Conservation (phyloP, 2,329 filamentous ascomycete genomes). For the Colletotrichum cordylinicola region DNA sequence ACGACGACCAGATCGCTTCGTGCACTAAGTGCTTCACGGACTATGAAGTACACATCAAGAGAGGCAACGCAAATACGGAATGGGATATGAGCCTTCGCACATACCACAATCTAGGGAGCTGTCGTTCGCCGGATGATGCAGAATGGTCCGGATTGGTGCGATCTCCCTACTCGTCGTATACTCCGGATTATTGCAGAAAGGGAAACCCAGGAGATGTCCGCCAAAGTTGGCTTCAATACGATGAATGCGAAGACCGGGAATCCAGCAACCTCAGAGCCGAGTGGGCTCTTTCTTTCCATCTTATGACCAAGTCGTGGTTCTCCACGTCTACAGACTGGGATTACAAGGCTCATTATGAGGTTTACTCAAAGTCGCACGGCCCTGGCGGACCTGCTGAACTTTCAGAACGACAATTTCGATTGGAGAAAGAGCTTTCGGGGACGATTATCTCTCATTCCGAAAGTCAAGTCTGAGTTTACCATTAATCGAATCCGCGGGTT, state of each 20-base stretch:
- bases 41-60: neutral
- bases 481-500: accelerated
- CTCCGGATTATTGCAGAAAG: neutral
- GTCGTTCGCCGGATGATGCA: neutral
- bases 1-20: neutral
- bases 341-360: neutral
- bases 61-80: neutral
- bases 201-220: neutral
- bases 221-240: neutral
- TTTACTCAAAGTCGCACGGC: neutral
- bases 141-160: neutral
- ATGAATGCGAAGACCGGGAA: neutral
- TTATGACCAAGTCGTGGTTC: neutral
- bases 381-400: neutral
- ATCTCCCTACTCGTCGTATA: accelerated
- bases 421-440: accelerated
- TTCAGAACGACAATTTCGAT: neutral
- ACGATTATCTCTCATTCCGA: accelerated
- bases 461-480: accelerated
- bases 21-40: neutral
- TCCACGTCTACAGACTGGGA: neutral
- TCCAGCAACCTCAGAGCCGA: accelerated
- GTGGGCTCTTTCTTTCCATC: neutral
- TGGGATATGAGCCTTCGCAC: neutral
- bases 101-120: neutral